Evolutionary conservation across 129 eudicot genomes (phyloP), one percentile per base, ranked within the genome.

Genomic region (Flaveria trinervia): DNA sequence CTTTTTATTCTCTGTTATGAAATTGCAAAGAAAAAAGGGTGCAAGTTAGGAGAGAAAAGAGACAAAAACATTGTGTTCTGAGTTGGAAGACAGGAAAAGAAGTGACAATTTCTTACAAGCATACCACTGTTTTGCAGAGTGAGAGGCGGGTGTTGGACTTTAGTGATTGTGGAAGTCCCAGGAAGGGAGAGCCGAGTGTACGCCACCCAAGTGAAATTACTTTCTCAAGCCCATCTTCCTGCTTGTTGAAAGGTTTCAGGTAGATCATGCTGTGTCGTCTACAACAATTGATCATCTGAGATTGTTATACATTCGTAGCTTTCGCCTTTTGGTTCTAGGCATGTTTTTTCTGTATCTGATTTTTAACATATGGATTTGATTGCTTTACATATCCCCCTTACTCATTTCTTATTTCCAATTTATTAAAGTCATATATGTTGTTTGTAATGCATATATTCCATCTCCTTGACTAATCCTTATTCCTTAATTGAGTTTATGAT

Each of bases 111-210:
- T 54, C 6, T 16, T 17, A n/a, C 60, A 54, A 18, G 13, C 26
- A 13, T 55, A 46, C 41, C 22, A 15, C 33, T 9, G 10, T 11
- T 50, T 70, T 83, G 79, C 96, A 90, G 95, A 75, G 78, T 7
- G 92, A 93, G 84, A 72, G 95, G 50, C 89, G 95, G 30, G 79
- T 75, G 33, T 90, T 93, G 30, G 98, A 93, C 83, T 93, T 92
- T 61, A 88, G 89, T 51, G 94, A 90, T 72, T 92, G 98, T 71
- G 98, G 82, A 68, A 83, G 92, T 20, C 90, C 96, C 9, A 75
- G 75, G 33, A 92, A 84, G 79, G 80, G 81, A 56, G 68, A 71
- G 22, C 86, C 77, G 25, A 79, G 74, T 71, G 80, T 72, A 66
- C 80, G 81, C 56, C 57, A 8, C 43, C 64, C 87, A 5, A 50